Conservation (phyloP, 495 filamentous ascomycete species). For the Umbilicaria muhlenbergii region DNA sequence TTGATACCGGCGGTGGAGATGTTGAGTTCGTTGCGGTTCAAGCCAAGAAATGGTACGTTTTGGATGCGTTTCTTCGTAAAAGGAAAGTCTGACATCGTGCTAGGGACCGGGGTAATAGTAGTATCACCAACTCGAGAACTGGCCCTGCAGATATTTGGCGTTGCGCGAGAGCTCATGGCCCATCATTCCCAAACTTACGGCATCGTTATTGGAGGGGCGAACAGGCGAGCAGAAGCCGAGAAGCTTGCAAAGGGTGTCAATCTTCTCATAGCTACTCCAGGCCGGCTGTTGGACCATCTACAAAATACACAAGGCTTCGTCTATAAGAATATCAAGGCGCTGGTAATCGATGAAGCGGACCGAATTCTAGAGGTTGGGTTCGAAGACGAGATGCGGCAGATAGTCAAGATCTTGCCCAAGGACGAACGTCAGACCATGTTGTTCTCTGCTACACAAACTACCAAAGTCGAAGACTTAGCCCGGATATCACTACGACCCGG, state of each 20-base stretch:
- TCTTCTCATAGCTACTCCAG: conserved; percentile 83
- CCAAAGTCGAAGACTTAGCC: conserved; percentile 93
- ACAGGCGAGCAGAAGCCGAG: conserved; percentile 78
- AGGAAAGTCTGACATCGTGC: conserved; percentile 1
- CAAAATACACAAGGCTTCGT: conserved; percentile 87
- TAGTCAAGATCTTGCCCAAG: conserved; percentile 85
- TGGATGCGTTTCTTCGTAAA: conserved; percentile 1
- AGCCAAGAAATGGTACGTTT: conserved; percentile 47
- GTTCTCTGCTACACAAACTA: conserved; percentile 95
- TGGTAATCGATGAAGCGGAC: conserved; percentile 82
- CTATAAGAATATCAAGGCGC: conserved; percentile 78
- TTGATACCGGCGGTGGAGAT: conserved; percentile 92
- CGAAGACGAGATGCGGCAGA: conserved; percentile 96
- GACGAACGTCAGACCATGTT: conserved; percentile 89
- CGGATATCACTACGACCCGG: conserved; percentile 84
- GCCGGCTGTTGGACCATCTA: conserved; percentile 82
- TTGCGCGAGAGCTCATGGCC: conserved; percentile 80
- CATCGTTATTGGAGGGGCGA: conserved; percentile 91
- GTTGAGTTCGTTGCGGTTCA: conserved; percentile 79
- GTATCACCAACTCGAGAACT: conserved; percentile 82
- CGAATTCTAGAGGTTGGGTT: conserved; percentile 89
- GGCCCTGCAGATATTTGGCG: conserved; percentile 90
- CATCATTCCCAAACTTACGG: conserved; percentile 86
- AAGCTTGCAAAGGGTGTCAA: conserved; percentile 93
- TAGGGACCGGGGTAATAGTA: conserved; percentile 70